These are phyloP conservation scores for Daedaleopsis nitida DNA, from an alignment of 768 basidiomycete species.

Conservation along the genomic window DNA sequence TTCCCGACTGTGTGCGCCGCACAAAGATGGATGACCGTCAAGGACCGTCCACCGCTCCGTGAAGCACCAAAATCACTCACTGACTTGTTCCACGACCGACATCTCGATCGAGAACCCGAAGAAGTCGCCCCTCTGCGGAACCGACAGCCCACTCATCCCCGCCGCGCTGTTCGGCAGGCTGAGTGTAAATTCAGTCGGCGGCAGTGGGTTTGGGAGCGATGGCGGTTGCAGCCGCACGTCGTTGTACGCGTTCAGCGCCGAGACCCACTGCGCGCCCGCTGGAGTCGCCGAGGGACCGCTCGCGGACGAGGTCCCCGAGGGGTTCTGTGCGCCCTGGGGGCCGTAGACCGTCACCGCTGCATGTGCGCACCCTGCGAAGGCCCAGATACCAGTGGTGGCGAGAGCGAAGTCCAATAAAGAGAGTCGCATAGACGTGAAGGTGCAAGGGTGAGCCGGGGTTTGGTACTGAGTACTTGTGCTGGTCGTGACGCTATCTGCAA, in stretches of 20 bases:
- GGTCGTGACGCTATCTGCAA: no score
- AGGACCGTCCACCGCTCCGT: no score
- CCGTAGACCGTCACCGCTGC: constrained; percentile 28
- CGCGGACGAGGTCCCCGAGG: constrained; percentile 1
- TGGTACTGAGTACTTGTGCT: no score
- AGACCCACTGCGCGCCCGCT: not conserved
- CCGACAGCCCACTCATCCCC: constrained; percentile 36
- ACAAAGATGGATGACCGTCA: no score
- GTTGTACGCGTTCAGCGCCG: constrained; percentile 31
- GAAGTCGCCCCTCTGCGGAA: constrained; percentile 55
- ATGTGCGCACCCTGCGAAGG: not conserved
- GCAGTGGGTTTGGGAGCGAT: constrained; percentile 26
- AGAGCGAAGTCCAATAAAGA: not conserved
- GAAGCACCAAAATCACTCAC: constrained; percentile 41
- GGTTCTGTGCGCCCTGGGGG: constrained; percentile 21
- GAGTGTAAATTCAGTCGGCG: constrained; percentile 27
- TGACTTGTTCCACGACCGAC: constrained; percentile 66
- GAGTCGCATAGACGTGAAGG: not conserved
- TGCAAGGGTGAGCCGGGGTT: not conserved
- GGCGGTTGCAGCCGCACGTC: constrained; percentile 34
- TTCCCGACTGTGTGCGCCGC: constrained; percentile 43
- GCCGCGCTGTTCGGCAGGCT: constrained; percentile 9
- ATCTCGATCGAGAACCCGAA: constrained; percentile 78
- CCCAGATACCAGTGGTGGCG: not conserved
- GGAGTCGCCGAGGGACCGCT: constrained; percentile 1